Conservation (phyloP, 768 basidiomycete genomes). For the Tricholoma flavovirens region DNA sequence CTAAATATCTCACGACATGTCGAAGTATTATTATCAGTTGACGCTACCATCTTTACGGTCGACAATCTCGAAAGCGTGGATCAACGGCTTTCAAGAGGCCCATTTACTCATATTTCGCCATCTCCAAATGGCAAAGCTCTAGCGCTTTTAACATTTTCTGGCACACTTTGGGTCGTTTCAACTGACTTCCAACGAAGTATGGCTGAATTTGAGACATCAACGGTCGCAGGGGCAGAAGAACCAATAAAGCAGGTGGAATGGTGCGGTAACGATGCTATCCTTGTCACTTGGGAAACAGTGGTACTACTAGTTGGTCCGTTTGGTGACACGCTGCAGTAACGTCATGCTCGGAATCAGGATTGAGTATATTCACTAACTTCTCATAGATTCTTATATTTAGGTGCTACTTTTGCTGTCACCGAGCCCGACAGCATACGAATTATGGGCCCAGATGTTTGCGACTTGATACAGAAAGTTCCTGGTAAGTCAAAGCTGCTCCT, state of each 20-base stretch:
- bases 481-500: slow-evolving; percentile 37
- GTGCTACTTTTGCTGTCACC: slow-evolving; percentile 70
- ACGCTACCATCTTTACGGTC: slow-evolving; percentile 73
- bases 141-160: slow-evolving; percentile 69
- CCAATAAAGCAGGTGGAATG: slow-evolving; percentile 74
- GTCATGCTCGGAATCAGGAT: slow-evolving; percentile 23
- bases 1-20: slow-evolving; percentile 84
- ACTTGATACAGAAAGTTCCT: slow-evolving; percentile 92
- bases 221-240: slow-evolving; percentile 49
- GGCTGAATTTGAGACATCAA: slow-evolving; percentile 77
- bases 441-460: slow-evolving; percentile 70
- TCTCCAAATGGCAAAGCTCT: slow-evolving; percentile 94
- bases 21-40: slow-evolving; percentile 81
- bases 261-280: slow-evolving; percentile 95
- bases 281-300: slow-evolving; percentile 74
- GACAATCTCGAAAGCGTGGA: slow-evolving; percentile 89
- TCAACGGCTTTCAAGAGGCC: slow-evolving; percentile 82
- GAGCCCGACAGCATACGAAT: slow-evolving; percentile 91
- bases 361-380: slow-evolving; percentile 8
- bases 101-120: slow-evolving; percentile 80
- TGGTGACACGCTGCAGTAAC: slow-evolving; percentile 77
- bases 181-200: slow-evolving; percentile 85
- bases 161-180: slow-evolving; percentile 89
- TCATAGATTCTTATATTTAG: slow-evolving; percentile 71
- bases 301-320: slow-evolving; percentile 89